Evolutionary conservation across 2,329 filamentous ascomycete genomes (phyloP), one percentile per base, ranked within the genome.

Genomic region (Harringtonia aguacate): DNA sequence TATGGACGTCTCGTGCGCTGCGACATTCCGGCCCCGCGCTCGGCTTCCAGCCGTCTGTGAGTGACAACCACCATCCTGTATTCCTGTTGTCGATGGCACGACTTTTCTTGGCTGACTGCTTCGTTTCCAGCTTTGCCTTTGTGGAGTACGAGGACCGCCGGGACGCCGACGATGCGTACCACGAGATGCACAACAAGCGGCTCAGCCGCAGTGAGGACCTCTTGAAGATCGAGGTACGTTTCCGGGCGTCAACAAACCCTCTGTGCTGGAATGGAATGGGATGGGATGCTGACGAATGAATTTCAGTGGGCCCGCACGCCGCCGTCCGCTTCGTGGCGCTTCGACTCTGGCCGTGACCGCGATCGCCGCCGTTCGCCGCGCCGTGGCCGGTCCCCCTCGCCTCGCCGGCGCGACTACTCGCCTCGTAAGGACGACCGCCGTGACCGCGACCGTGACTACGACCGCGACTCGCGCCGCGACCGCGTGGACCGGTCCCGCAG

Each of bases 111-210:
- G n/a, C n/a, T n/a, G n/a, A n/a, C n/a, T n/a, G n/a, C n/a, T n/a
- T n/a, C n/a, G n/a, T n/a, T n/a, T n/a, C 3, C 22, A 81, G 92
- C 55, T 98, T 98, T 64, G 92, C 92, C 31, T 98, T 98, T 64
- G 92, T 98, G 52, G 92, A 98, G 69, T 98, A 98, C 66, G 92
- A 98, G 72, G 94, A 89, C 65, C 86, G 90, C 57, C 89, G 92
- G 56, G 92, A 98, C 73, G 89, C 92, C 52, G 92, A 98, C 65
- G 92, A 98, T 69, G 92, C 92, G 39, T 98, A 98, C 63, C 87
- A 98, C 65, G 92, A 98, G 70, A 98, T 98, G 92, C 92, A 98
- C 63, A 97, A 97, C 73, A 95, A 95, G 79, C 87, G 90, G 54
- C 88, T 98, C 56, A 89, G 88, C 39, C 84, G 90, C 24, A 27